A percentile compares a stretch with the other conserved stretches of the same genome.
Conservation (phyloP, 2,329 filamentous ascomycete genomes). For the Fusarium pseudocircinatum region DNA sequence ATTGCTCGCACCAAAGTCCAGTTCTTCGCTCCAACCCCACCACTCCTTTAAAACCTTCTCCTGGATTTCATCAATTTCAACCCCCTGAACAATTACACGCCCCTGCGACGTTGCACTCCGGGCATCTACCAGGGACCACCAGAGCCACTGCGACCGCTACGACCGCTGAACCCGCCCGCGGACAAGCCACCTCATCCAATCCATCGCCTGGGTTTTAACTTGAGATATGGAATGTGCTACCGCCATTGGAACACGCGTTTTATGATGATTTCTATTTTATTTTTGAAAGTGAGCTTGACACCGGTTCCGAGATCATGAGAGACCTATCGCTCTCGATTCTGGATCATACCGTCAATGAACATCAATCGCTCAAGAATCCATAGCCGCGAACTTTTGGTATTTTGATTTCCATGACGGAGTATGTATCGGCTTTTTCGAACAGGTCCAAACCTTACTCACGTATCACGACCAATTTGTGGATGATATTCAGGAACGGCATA, state of each 20-base stretch:
- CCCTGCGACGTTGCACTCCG: constrained; percentile 9
- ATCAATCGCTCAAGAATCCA: background rate
- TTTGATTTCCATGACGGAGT: constrained; percentile 5
- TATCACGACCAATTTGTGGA: constrained; percentile 11
- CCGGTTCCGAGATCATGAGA: background rate
- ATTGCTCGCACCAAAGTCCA: background rate
- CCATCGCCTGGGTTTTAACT: constrained; percentile 34
- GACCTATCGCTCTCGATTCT: background rate
- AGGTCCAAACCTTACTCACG: constrained; percentile 3
- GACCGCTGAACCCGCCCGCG: constrained; percentile 36
- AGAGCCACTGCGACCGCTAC: constrained; percentile 38
- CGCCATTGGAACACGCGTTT: constrained; percentile 40
- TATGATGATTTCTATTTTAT: constrained; percentile 9
- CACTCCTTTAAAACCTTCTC: constrained; percentile 21
- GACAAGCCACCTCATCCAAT: constrained; percentile 43
- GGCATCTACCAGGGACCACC: constrained; percentile 18
- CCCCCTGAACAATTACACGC: constrained; percentile 20
- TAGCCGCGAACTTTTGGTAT: background rate
- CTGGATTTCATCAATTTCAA: constrained; percentile 19
- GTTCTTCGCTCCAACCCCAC: constrained; percentile 12
- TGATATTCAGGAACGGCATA: constrained; percentile 34
- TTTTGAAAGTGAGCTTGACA: background rate
- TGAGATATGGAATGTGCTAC: constrained; percentile 41
- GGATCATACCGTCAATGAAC: background rate
- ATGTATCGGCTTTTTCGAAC: background rate